Base-by-base conservation (phyloP, 2,329 filamentous ascomycete genomes). In the Diaporthe helianthi region DNA sequence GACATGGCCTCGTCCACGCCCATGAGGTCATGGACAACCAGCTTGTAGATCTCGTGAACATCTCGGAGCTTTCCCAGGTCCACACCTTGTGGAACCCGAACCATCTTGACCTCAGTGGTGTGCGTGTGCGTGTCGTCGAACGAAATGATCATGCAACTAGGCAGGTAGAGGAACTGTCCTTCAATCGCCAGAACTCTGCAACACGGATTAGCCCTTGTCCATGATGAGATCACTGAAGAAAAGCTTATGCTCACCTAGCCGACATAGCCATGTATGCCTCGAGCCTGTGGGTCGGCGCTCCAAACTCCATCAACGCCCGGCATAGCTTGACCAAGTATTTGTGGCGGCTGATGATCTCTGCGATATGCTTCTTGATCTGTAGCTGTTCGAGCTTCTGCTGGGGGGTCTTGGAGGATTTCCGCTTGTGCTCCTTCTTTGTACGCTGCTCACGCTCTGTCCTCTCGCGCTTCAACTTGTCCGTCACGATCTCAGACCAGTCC, bases 231-330 rank as follows among this genome's bases (percentile, higher is more conserved):
- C 3, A 24, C 4, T 2, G 22, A 17, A 33, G 7, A 10, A 44
- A 33, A 10, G 29, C 0, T 26, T 33, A 9, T 47, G 55, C 55
- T 47, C 24, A 66, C 64, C 64, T 58, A 1, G 94, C 91, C 10
- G 92, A 94, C 92, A 95, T 97, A 72, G 87, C 90, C 88, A 98
- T 90, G 78, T 97, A 97, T 77, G 97, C 92, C 79, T 98, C 94
- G 24, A 98, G 83, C 13, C 94, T 90, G 81, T 98, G 94, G 0
- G 94, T 97, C 0, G 94, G 94, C 0, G 94, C 94, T 15, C 94
- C 94, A 73, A 93, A 97, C 76, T 89, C 85, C 94, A 98, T 98
- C 69, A 98, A 82, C 1, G 93, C 93, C 49, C 90, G 89, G 77
- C 94, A 97, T 47, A 98, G 86, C 78, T 92, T 93, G 67, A 94